These are phyloP conservation scores for Geotrichum restrictum DNA, from an alignment of 1,139 yeast genomes.

Conservation along the genomic window DNA sequence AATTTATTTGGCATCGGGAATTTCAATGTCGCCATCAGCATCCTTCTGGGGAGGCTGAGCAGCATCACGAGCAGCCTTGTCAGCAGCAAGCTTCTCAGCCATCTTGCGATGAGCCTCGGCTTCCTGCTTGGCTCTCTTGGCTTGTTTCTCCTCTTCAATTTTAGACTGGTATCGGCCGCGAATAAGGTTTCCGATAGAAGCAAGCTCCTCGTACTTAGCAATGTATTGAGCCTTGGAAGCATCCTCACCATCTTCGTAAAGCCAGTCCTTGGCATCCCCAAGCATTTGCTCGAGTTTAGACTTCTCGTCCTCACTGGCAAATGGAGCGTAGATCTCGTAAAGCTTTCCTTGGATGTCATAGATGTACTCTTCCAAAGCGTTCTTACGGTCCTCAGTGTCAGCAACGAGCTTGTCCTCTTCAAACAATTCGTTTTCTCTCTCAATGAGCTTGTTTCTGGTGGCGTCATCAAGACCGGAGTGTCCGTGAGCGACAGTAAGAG, in stretches of 20 bases:
- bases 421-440: conserved; percentile 77
- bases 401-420: conserved; percentile 94
- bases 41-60: conserved; percentile 25
- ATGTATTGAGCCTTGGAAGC: conserved; percentile 94
- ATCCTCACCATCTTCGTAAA: conserved; percentile 95
- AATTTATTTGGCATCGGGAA: conserved; percentile 27
- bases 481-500: conserved; percentile 55
- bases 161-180: conserved; percentile 92
- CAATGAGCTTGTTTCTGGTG: conserved; percentile 59
- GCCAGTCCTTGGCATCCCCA: conserved; percentile 93
- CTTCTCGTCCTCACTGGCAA: conserved; percentile 90
- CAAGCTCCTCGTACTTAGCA: conserved; percentile 97
- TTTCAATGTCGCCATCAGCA: conserved; percentile 29
- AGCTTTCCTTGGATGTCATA: conserved; percentile 96
- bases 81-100: conserved; percentile 88
- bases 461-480: conserved; percentile 64
- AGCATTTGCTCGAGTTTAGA: conserved; percentile 67
- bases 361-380: conserved; percentile 96
- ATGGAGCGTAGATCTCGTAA: conserved; percentile 83
- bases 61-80: conserved; percentile 47
- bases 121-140: conserved; percentile 80
- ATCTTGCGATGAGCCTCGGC: conserved; percentile 76
- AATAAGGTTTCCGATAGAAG: conserved; percentile 88
- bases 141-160: conserved; percentile 93
- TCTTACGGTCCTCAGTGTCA: conserved; percentile 98